Percentiles rank a stretch among this genome's conserved stretches.
phyloP scores from a whole-genome alignment of 805 yeast genomes.

The Torulaspora gathmanii region DNA sequence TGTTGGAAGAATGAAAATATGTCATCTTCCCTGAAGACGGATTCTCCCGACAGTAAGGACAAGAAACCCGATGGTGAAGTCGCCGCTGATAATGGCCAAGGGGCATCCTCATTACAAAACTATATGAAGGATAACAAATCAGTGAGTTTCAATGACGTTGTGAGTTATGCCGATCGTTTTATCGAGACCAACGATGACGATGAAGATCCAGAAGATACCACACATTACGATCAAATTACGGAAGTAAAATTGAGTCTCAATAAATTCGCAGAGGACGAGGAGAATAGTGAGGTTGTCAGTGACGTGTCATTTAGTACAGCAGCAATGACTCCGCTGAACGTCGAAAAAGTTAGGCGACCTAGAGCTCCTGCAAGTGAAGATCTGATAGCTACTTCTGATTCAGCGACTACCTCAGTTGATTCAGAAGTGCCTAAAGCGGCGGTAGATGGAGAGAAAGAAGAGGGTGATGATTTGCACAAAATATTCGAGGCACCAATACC shows the following conservation, averaged over 20 bases:
- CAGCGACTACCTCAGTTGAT: background rate
- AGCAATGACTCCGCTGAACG: conserved; percentile 27
- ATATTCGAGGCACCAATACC: conserved; percentile 30
- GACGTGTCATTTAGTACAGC: conserved; percentile 35
- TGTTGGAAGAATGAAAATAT: conserved; percentile 84
- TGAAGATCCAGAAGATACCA: conserved; percentile 25
- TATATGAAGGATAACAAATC: conserved; percentile 29
- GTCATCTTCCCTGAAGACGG: conserved; percentile 20
- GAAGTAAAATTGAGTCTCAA: conserved; percentile 34
- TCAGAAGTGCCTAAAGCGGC: background rate
- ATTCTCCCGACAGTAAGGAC: conserved; percentile 5
- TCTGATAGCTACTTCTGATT: background rate
- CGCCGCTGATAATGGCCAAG: conserved; percentile 8
- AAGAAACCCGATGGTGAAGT: conserved; percentile 7
- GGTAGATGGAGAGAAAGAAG: conserved; percentile 9
- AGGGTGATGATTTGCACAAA: conserved; percentile 24
- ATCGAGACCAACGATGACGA: conserved; percentile 23
- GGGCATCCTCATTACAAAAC: conserved; percentile 2
- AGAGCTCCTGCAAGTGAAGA: conserved; percentile 18
- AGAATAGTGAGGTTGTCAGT: conserved; percentile 32
- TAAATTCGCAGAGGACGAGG: conserved; percentile 22
- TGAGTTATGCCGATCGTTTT: conserved; percentile 34
- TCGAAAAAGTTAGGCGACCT: conserved; percentile 23
- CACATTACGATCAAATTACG: conserved; percentile 35
- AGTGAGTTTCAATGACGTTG: conserved; percentile 34